These are phyloP conservation scores for Physocladia obscura DNA, from an alignment of 192 early-diverging fungal genomes.

Conservation along the genomic window DNA sequence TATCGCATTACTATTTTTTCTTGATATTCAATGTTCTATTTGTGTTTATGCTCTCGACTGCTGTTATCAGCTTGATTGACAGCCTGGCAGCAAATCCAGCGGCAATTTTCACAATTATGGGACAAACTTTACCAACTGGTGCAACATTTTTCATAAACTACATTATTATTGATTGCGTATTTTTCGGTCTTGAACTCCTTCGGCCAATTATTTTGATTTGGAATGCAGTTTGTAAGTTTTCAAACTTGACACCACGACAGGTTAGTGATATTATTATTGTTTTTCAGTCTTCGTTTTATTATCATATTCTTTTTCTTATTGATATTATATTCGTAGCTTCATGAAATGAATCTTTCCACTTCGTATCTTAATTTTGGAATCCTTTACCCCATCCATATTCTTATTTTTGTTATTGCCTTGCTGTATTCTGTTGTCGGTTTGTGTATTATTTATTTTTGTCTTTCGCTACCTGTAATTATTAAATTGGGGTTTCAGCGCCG, in stretches of 20 bases:
- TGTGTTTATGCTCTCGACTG: constrained; percentile 42
- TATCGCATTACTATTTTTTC: constrained; percentile 51
- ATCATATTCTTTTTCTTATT: too few relatives aligned
- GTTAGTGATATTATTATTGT: too few relatives aligned
- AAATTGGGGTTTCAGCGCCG: constrained; percentile 38
- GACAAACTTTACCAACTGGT: constrained; percentile 35
- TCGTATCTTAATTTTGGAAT: constrained; percentile 48
- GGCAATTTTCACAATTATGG: constrained; percentile 34
- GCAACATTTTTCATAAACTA: constrained; percentile 56
- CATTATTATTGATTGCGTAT: constrained; percentile 43
- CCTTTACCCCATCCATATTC: constrained; percentile 49
- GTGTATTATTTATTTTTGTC: neutral
- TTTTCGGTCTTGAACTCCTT: constrained; percentile 45
- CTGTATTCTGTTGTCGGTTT: constrained; percentile 26
- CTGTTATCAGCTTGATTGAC: constrained; percentile 17
- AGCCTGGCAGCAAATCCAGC: constrained; percentile 39
- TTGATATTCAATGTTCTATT: constrained; percentile 57
- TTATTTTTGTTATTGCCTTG: constrained; percentile 36
- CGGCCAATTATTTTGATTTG: constrained; percentile 42
- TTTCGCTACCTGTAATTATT: neutral
- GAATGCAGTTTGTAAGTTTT: constrained; percentile 22
- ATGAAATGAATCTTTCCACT: constrained; percentile 40
- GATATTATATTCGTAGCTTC: too few relatives aligned
- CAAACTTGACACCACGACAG: constrained; percentile 47
- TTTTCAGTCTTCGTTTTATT: neutral